These are phyloP conservation scores for Globomyces pollinis-pini DNA, from an alignment of 192 early-diverging fungal genomes.

Conservation along the genomic window DNA sequence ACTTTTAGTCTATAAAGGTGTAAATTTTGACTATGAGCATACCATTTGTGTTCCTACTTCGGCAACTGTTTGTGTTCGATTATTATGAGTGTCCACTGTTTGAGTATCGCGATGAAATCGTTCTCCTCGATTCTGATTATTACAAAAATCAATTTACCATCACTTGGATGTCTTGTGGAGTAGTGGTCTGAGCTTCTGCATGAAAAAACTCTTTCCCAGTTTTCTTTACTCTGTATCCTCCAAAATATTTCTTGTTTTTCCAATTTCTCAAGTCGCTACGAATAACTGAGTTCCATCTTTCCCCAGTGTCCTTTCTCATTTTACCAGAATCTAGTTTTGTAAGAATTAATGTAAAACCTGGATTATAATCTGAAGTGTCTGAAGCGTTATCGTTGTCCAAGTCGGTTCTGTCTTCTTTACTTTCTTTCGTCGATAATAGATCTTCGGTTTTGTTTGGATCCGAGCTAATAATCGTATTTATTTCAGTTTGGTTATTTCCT, in stretches of 20 bases:
- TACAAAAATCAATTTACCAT: constrained; percentile 14
- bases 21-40: neutral
- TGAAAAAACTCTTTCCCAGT: constrained; percentile 41
- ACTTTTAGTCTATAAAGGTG: constrained; percentile 36
- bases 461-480: too few species aligned
- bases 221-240: constrained; percentile 37
- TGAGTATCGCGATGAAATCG: constrained; percentile 48
- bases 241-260: constrained; percentile 42
- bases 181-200: constrained; percentile 46
- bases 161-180: constrained; percentile 46
- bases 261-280: constrained; percentile 18
- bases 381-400: too few species aligned
- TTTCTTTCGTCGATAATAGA: too few species aligned
- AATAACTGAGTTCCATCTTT: neutral
- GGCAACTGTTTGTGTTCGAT: constrained; percentile 23
- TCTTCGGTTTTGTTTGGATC: too few species aligned
- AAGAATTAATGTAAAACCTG: too few species aligned
- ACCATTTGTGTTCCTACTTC: constrained; percentile 53
- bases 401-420: too few species aligned
- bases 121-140: constrained; percentile 1
- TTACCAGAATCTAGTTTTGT: too few species aligned
- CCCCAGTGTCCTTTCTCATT: too few species aligned
- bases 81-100: constrained; percentile 39
- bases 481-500: too few species aligned
- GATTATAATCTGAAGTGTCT: too few species aligned